Evolutionary conservation across 2,329 filamentous ascomycete genomes (phyloP), one percentile per base, ranked within the genome.

Genomic region (Ceratocystis variospora): DNA sequence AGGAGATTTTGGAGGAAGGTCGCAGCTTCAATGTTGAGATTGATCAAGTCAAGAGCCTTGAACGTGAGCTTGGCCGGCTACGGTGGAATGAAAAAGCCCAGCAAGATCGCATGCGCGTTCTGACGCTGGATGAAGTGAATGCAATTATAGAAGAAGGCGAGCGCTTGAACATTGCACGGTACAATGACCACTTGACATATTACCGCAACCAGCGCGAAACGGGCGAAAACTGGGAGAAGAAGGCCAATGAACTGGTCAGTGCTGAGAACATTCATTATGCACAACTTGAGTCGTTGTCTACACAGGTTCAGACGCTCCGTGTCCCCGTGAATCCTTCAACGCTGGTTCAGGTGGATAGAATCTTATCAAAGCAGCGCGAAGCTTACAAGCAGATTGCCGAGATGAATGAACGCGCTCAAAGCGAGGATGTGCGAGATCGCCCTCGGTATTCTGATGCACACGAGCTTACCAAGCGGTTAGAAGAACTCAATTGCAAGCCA

Each of bases 281-380:
- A 64, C 94, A 99, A 73, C 83, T 99, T 0, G 94, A 97, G 74
- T 90, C 93, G 0, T 79, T 99, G 5, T 95, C 91, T 1, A 84
- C 85, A 62, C 93, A 97, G 76, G 92, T 92, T 0, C 78, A 81
- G 67, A 79, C 74, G 33, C 81, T 85, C 44, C 81, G 82, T 4
- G 80, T 96, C 19, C 93, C 94, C 0, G 92, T 97, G 22, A 88
- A 89, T 0, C 79, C 85, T 3, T 88, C 92, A 44, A 97, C 91
- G 0, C 80, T 96, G 28, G 83, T 85, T 6, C 82, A 85, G 7
- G 90, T 99, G 31, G 94, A 99, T 72, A 87, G 90, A 62, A 96
- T 97, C 66, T 79, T 99, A 67, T 91, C 91, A 74, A 97, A 96
- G 76, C 94, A 99, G 74, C 87, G 94, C 22, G 94, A 97, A 73